phyloP scores from a whole-genome alignment of 2,329 filamentous ascomycete genomes.

The Capronia epimyces region DNA sequence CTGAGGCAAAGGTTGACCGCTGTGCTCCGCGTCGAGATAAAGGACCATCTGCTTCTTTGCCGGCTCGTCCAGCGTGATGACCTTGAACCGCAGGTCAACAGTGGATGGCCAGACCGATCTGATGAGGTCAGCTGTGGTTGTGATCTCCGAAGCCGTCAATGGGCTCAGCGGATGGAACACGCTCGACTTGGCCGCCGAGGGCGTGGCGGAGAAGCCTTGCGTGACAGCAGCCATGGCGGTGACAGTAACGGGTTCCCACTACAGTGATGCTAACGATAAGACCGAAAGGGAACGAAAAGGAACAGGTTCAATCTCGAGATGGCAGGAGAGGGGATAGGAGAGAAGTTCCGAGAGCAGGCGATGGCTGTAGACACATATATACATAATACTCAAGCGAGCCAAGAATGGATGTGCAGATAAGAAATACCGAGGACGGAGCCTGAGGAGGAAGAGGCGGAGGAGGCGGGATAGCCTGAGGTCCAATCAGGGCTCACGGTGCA shows the following conservation, averaged over 20 bases:
- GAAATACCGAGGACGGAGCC: too few relatives aligned
- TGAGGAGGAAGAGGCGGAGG: too few relatives aligned
- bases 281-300: not conserved
- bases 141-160: constrained; percentile 31
- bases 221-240: constrained; percentile 19
- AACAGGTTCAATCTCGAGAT: too few relatives aligned
- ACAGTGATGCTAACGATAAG: not conserved
- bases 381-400: too few relatives aligned
- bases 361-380: too few relatives aligned
- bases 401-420: too few relatives aligned
- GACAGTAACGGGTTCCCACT: not conserved
- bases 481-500: too few relatives aligned
- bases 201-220: constrained; percentile 18
- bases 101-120: constrained; percentile 29
- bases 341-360: too few relatives aligned
- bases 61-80: constrained; percentile 61
- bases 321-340: too few relatives aligned
- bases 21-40: constrained; percentile 60
- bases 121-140: constrained; percentile 28
- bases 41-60: constrained; percentile 54
- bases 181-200: constrained; percentile 19
- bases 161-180: constrained; percentile 31
- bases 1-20: constrained; percentile 44
- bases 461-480: too few relatives aligned
- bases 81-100: constrained; percentile 53